Evolutionary conservation across 208 protist genomes (phyloP).

Genomic region (Trypanosoma congolense): DNA sequence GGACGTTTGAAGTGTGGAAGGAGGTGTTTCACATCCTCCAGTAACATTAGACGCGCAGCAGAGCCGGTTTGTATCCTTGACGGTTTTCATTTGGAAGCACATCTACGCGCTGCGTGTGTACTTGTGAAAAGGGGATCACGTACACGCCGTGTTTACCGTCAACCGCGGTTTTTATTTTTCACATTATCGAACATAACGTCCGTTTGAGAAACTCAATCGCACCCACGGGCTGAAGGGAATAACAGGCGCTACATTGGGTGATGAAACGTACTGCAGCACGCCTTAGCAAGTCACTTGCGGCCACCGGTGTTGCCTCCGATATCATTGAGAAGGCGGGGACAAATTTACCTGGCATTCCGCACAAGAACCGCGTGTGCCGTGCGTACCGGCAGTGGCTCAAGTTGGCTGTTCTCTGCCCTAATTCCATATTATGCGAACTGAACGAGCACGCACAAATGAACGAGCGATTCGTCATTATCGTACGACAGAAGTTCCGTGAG

Average conservation of each 20-base stretch:
- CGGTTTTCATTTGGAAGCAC: too few species aligned
- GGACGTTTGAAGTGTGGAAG: too few species aligned
- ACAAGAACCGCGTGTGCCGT: slow-evolving; percentile 68
- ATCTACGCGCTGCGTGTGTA: too few species aligned
- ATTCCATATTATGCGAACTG: slow-evolving; percentile 67
- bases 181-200: too few species aligned
- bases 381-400: slow-evolving; percentile 86
- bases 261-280: slow-evolving; percentile 1
- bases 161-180: too few species aligned
- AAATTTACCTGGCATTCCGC: slow-evolving; percentile 70
- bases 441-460: slow-evolving; percentile 90
- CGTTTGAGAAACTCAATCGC: too few species aligned
- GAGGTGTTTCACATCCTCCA: too few species aligned
- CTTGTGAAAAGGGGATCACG: too few species aligned
- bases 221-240: neutral
- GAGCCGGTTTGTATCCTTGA: too few species aligned
- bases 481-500: slow-evolving; percentile 85
- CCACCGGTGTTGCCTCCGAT: slow-evolving; percentile 27
- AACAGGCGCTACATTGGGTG: neutral
- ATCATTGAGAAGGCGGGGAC: slow-evolving; percentile 70
- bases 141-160: too few species aligned
- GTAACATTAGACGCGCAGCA: too few species aligned
- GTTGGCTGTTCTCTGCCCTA: slow-evolving; percentile 76
- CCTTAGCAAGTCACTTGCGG: slow-evolving; percentile 50
- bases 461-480: slow-evolving; percentile 82